Conservation (phyloP, 768 basidiomycete genomes). For the Chalciporus piperatus region DNA sequence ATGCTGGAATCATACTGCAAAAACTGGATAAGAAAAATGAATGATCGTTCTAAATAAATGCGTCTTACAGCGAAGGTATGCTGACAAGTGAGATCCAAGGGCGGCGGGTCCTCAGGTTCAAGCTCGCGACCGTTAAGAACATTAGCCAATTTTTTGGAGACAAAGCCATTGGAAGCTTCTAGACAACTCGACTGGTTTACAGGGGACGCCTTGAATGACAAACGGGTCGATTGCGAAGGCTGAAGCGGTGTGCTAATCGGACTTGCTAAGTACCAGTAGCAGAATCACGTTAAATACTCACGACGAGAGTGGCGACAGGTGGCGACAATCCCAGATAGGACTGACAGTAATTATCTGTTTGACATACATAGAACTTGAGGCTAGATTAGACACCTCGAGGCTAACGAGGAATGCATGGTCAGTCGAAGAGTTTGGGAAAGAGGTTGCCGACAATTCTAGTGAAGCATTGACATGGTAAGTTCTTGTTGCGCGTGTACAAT, state of each 20-base stretch:
- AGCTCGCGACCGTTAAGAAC: conserved; percentile 49
- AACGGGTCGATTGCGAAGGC: conserved; percentile 46
- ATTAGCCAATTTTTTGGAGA: conserved; percentile 46
- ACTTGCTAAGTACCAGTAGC: conserved; percentile 5
- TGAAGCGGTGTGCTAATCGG: conserved; percentile 40
- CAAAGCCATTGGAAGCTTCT: conserved; percentile 47
- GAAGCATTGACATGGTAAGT: conserved; percentile 59
- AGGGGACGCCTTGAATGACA: conserved; percentile 42
- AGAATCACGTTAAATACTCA: conserved; percentile 33
- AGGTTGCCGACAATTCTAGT: conserved; percentile 49
- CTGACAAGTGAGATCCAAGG: conserved; percentile 50
- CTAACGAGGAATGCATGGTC: conserved; percentile 53
- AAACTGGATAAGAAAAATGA: conserved; percentile 1
- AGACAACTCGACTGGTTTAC: conserved; percentile 38
- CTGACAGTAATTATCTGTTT: conserved; percentile 64
- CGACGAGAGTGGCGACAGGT: conserved; percentile 38
- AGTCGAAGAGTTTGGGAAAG: conserved; percentile 47
- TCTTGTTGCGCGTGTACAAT: conserved; percentile 52
- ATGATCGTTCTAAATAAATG: not conserved
- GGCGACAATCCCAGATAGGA: conserved; percentile 59
- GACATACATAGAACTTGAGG: conserved; percentile 42
- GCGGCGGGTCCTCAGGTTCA: conserved; percentile 45
- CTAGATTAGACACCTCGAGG: conserved; percentile 54
- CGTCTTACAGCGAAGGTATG: conserved; percentile 45
- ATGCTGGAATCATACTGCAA: conserved; percentile 12